phyloP scores from a whole-genome alignment of 345 rosid genomes.

The Litchi chinensis region DNA sequence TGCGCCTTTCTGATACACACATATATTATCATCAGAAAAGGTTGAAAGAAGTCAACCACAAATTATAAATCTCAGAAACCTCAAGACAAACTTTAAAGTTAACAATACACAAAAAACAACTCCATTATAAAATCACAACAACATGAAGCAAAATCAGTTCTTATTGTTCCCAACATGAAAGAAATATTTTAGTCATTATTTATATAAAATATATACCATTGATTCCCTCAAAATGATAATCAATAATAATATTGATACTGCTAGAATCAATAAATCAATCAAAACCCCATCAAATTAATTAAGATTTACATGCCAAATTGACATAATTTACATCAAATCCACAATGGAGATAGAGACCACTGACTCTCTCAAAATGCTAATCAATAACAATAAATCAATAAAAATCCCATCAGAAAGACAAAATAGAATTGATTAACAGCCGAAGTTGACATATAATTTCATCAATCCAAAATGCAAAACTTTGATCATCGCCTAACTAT shows the following conservation, averaged over 20 bases:
- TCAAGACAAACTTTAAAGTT: neutral
- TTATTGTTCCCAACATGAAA: neutral
- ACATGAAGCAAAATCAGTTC: neutral
- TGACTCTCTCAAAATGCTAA: neutral
- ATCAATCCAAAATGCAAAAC: neutral
- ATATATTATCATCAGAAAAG: neutral
- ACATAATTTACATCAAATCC: too few species aligned
- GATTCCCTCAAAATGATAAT: neutral
- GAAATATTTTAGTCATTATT: neutral
- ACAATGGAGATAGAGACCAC: neutral
- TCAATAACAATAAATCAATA: neutral
- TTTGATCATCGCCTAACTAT: neutral
- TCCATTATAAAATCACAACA: neutral
- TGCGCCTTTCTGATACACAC: conserved; percentile 59
- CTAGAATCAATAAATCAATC: too few species aligned
- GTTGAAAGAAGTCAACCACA: conserved; percentile 6
- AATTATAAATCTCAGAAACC: neutral
- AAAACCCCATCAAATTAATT: too few species aligned
- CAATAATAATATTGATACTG: neutral
- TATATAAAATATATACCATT: neutral
- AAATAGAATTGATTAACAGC: neutral
- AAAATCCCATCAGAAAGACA: neutral
- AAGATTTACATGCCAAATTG: too few species aligned
- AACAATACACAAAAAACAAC: neutral
- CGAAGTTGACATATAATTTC: neutral